Percentiles rank a stretch among this genome's conserved stretches.
phyloP scores from a whole-genome alignment of 495 filamentous ascomycete genomes.

The Xylaria nigripes region DNA sequence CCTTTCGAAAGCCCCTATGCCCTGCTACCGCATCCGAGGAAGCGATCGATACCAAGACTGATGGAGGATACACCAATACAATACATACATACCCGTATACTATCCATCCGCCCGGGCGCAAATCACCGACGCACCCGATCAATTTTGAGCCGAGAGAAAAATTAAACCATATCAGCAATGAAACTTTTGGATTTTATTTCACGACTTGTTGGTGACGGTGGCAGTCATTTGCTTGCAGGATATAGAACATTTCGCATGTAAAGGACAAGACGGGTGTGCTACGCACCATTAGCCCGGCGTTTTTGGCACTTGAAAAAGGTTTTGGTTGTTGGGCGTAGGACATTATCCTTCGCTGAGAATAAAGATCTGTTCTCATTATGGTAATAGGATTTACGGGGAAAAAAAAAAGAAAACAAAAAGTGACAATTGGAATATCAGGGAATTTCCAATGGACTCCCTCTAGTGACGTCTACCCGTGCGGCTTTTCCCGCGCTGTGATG shows the following conservation, averaged over 20 bases:
- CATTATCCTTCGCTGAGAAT: background rate
- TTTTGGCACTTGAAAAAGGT: conserved; percentile 6
- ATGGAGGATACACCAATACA: background rate
- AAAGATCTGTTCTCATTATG: background rate
- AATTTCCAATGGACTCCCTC: no score
- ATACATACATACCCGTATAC: background rate
- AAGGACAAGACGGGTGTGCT: background rate
- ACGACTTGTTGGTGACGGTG: background rate
- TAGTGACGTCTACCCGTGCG: no score
- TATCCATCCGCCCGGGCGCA: background rate
- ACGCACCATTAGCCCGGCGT: conserved; percentile 8
- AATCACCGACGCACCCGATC: background rate
- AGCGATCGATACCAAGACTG: background rate
- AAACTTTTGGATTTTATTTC: background rate
- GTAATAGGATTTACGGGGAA: no score
- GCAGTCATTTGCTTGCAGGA: conserved; percentile 1
- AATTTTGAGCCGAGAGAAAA: background rate
- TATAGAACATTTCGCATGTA: background rate
- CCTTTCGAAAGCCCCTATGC: background rate
- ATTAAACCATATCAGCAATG: background rate
- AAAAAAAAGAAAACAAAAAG: no score
- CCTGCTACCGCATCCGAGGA: background rate
- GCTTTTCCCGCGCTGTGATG: no score
- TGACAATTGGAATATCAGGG: no score
- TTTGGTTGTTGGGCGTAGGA: background rate